Evolutionary conservation across 2,329 filamentous ascomycete species (phyloP).

Genomic region (Colletotrichum sp.): DNA sequence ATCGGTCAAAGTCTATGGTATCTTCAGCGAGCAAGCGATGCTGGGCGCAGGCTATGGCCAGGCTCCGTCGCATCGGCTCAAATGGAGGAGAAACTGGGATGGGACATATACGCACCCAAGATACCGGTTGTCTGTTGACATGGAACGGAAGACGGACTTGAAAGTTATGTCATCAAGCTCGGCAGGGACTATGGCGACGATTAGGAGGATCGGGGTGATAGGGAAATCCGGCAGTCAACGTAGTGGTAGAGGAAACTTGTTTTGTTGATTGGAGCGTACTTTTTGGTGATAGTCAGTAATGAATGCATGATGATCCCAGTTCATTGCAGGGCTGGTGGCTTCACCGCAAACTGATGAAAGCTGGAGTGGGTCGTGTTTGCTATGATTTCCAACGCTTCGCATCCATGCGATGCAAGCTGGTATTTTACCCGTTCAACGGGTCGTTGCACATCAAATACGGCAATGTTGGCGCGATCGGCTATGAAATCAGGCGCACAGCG

Average conservation of each 20-base stretch:
- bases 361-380: background rate
- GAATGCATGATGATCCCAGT: background rate
- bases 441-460: background rate
- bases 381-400: background rate
- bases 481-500: background rate
- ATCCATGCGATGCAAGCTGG: background rate
- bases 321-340: background rate
- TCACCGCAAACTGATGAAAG: background rate
- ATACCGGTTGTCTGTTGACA: background rate
- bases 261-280: background rate
- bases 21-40: background rate
- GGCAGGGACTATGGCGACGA: background rate
- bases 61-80: background rate
- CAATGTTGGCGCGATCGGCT: background rate
- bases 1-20: background rate
- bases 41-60: background rate
- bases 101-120: background rate
- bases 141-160: background rate
- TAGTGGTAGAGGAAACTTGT: background rate
- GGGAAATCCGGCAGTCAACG: background rate
- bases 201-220: too few species aligned
- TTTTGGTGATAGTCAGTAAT: accelerated
- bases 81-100: background rate
- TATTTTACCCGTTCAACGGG: background rate
- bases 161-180: background rate